Evolutionary conservation across 1,139 yeast genomes (phyloP), one percentile per base, ranked within the genome.

Genomic region (Kodamaea anthophila): DNA sequence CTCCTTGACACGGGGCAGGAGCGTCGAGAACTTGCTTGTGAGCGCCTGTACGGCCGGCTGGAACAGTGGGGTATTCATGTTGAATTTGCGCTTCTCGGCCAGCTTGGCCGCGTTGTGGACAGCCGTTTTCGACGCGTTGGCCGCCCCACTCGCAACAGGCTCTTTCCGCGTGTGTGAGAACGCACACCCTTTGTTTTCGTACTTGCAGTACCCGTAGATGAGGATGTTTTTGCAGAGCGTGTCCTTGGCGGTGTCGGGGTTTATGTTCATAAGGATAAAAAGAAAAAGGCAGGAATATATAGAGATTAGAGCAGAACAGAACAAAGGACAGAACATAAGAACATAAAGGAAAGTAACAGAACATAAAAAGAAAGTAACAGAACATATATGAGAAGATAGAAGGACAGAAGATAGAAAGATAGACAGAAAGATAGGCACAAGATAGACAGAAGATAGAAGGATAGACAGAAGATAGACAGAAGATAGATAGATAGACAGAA

Each of bases 201-300:
- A 86, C 54, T 85, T 85, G 63, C 96, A 87, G 47, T 73, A 85
- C 7, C 96, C 96, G 58, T 85, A 87, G 28, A 85, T 84, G 31
- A 80, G 73, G 35, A 86, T 78, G 50, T 86, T 86, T 52, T 91
- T 72, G 58, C 96, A 86, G 36, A 83, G 87, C 22, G 86, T 80
- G 42, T 80, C 85, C 53, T 74, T 78, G 5, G 93, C 88, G 65
- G 64, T 51, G 33, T 65, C 71, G 30, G 60, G 51, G 47, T 65
- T 65, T 39, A 65, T 60, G 44, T 65, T 65, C 70, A 65, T 65
- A n/a, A n/a, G n/a, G n/a, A n/a, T n/a, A n/a, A n/a, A n/a, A n/a
- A n/a, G n/a, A n/a, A n/a, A n/a, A n/a, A n/a, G n/a, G n/a, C n/a
- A n/a, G n/a, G n/a, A n/a, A n/a, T n/a, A n/a, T n/a, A n/a, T n/a